A percentile compares a stretch with the other conserved stretches of the same genome.
Conservation (phyloP, 345 rosid genomes). For the Stellera chamaejasme region DNA sequence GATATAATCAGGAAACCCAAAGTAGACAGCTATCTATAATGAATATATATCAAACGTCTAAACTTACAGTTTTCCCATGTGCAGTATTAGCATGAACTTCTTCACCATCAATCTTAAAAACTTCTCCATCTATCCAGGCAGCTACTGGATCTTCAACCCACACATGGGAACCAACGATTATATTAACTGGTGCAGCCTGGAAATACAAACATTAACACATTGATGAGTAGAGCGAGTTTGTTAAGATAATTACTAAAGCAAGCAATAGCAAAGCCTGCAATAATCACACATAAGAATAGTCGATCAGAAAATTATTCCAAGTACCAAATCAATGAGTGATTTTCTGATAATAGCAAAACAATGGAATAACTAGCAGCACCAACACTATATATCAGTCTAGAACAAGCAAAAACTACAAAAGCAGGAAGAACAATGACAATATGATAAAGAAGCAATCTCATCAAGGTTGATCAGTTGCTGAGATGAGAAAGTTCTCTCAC, state of each 20-base stretch:
- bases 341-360: neutral
- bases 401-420: no score
- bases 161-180: conserved; percentile 74
- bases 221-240: neutral
- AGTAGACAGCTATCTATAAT: neutral
- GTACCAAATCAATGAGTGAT: neutral
- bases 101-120: conserved; percentile 37
- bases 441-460: no score
- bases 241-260: neutral
- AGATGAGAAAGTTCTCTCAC: no score
- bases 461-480: no score
- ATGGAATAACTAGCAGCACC: neutral
- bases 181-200: conserved; percentile 64
- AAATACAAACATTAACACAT: conserved; percentile 5
- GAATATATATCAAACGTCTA: neutral
- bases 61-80: conserved; percentile 53
- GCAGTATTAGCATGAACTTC: conserved; percentile 41
- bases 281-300: neutral
- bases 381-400: no score
- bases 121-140: conserved; percentile 78
- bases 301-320: neutral
- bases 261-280: neutral
- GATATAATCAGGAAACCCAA: neutral
- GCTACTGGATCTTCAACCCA: conserved; percentile 73
- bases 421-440: no score